These are phyloP conservation scores for Lupinus albus DNA, from an alignment of 306 rosid genomes.

Conservation along the genomic window DNA sequence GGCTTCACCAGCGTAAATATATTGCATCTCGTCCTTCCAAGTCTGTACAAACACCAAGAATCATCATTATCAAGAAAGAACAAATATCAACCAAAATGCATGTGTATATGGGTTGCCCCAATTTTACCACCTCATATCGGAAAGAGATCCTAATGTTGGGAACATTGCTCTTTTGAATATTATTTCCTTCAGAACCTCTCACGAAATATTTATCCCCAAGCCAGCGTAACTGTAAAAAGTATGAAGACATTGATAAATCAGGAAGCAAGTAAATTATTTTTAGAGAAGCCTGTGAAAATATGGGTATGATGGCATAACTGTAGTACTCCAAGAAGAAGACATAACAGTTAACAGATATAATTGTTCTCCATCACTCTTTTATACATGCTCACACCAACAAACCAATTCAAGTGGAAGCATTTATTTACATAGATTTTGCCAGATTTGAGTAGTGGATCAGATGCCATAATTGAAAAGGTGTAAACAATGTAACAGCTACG, in stretches of 20 bases:
- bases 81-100: conserved; percentile 3
- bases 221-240: conserved; percentile 68
- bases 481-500: background rate
- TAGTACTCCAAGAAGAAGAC: background rate
- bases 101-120: conserved; percentile 17
- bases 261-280: background rate
- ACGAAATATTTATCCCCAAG: conserved; percentile 66
- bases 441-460: background rate
- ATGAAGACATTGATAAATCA: conserved; percentile 2
- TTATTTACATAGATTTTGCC: background rate
- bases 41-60: conserved; percentile 57
- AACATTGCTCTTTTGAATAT: conserved; percentile 77
- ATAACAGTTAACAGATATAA: background rate
- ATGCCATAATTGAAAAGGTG: background rate
- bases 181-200: conserved; percentile 81
- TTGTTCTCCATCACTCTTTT: background rate
- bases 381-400: background rate
- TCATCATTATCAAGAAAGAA: conserved; percentile 29
- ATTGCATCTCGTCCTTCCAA: conserved; percentile 83
- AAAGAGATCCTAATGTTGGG: conserved; percentile 67
- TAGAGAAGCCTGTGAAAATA: background rate
- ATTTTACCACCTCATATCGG: conserved; percentile 54
- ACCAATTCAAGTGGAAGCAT: background rate
- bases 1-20: conserved; percentile 55
- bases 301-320: background rate